Base-by-base conservation (phyloP, 345 rosid genomes). In the Populus deltoides region DNA sequence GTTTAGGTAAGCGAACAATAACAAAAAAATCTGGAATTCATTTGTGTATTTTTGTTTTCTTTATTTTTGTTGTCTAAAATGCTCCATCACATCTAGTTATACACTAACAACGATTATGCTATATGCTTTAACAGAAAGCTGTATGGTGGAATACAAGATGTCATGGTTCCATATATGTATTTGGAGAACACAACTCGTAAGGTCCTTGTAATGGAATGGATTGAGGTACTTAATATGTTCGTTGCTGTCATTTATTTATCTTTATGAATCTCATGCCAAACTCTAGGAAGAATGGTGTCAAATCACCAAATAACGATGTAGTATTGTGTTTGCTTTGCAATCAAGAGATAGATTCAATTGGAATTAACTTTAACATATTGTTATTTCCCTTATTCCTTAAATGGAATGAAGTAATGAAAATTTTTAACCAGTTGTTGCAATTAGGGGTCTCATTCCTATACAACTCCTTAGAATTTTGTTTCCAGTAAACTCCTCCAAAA, bases 141-240 rank as follows among this genome's bases (percentile, higher is more conserved):
- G 27, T 94, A 93, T 72, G 97, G 98, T 75, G 85, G 81, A 75
- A 83, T 94, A 85, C 81, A 81, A 77, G 97, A 94, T 89, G 95
- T 94, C 77, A 41, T 86, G 77, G 94, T 94, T 87, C 98, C 98
- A 73, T 82, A 92, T 77, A 92, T 93, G 95, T 90, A 89, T 78
- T 72, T 82, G 77, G 93, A 94, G 84, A 80, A 88, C 85, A 90
- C 98, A 83, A 94, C 97, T 80, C 88, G 90, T 63, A 93, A 83
- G 84, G 95, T 94, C 76, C 93, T 94, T 85, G 90, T 89, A 35
- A 94, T 93, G 98, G 95, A 93, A 81, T 94, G 98, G 98, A 85
- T 94, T 76, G 97, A 92, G 98, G 98, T 94, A 90, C 41, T 70
- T 72, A 8, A 38, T 80, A 35, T 70, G 53, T 66, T 53, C 8